phyloP scores from a whole-genome alignment of 164 flowering plant species.

The Cinnamomum micranthum region DNA sequence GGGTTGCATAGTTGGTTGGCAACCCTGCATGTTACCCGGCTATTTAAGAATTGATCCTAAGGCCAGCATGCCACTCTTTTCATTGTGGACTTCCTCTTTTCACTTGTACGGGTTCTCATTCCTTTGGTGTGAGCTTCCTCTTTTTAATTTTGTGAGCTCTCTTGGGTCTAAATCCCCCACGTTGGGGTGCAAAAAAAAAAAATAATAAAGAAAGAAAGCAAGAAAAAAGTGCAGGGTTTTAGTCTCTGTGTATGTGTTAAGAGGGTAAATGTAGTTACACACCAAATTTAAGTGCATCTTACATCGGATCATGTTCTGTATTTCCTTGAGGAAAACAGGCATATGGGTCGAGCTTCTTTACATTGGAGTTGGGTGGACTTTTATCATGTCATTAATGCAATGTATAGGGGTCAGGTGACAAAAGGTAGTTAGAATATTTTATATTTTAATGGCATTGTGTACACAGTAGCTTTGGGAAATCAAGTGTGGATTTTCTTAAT shows the following conservation, averaged over 20 bases:
- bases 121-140: too few relatives aligned
- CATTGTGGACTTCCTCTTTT: too few relatives aligned
- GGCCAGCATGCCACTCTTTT: too few relatives aligned
- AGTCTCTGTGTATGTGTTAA: neutral
- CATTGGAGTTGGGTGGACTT: conserved; percentile 7
- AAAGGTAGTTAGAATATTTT: conserved; percentile 8
- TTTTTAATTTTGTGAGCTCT: too few relatives aligned
- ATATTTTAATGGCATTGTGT: conserved; percentile 7
- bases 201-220: too few relatives aligned
- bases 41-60: too few relatives aligned
- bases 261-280: neutral
- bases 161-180: too few relatives aligned
- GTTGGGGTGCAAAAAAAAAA: too few relatives aligned
- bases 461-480: conserved; percentile 8
- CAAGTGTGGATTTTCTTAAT: neutral
- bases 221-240: too few relatives aligned
- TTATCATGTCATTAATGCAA: conserved; percentile 13
- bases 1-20: too few relatives aligned
- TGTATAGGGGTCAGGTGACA: conserved; percentile 12
- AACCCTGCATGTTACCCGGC: too few relatives aligned
- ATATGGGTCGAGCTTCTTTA: neutral
- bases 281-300: neutral
- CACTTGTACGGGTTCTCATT: too few relatives aligned
- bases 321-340: neutral
- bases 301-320: neutral